Evolutionary conservation across 257 asterid genomes (phyloP), one percentile per base, ranked within the genome.

Genomic region (Primulina eburnea): DNA sequence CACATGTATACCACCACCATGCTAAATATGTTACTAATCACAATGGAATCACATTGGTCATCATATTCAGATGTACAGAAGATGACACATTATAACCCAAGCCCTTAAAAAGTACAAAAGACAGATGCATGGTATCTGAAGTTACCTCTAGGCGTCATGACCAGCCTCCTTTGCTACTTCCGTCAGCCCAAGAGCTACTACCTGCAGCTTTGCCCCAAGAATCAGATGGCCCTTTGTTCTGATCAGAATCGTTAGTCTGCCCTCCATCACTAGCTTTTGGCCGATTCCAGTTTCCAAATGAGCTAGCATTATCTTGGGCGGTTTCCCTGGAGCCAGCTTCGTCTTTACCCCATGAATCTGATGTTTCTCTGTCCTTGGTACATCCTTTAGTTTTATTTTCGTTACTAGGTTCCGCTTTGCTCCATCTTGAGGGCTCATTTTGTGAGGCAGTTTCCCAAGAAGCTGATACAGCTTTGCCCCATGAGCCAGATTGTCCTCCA

Each of bases 121-220:
- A 18, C 2, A 67, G 7, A 32, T 3, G 3, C 8, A 58, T 26
- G 4, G 76, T 24, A 60, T 5, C 55, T 29, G 64, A 12, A 68
- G 57, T 72, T 81, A 85, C 92, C 89, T 43, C 55, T 53, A 20
- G 78, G 76, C 67, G 71, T 30, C 63, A 63, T 84, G 79, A 86
- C 96, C 97, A 87, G 64, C 91, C 95, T 65, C 92, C 85, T 75
- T 79, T 76, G 71, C 77, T 78, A 60, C 78, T 73, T n/a, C 83
- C 95, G 74, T 71, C 78, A 20, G 76, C 79, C 84, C 82, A 73
- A 65, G 85, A 34, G 74, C 74, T 76, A 14, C 74, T 76, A 14
- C 65, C 52, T 65, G 79, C 80, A 62, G 82, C 77, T 62, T 80
- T 77, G 72, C 79, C 84, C 86, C 82, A 81, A 28, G 77, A 5